Evolutionary conservation across 306 rosid genomes (phyloP).

Genomic region (Dryas octopetala): DNA sequence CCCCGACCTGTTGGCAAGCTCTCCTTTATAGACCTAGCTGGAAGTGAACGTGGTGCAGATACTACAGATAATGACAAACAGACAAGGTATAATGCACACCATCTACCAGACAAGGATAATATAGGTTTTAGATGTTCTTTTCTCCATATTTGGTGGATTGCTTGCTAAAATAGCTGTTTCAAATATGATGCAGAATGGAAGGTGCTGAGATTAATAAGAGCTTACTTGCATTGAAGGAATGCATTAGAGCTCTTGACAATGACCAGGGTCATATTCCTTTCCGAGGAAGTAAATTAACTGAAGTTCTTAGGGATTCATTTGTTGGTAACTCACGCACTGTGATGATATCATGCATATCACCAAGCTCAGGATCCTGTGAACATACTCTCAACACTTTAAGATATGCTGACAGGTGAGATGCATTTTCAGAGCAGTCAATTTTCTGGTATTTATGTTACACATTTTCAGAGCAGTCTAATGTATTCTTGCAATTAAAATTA

Average conservation of each 20-base stretch:
- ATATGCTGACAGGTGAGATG: constrained; percentile 91
- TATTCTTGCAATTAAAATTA: constrained; percentile 24
- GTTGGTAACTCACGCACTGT: constrained; percentile 97
- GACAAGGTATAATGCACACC: constrained; percentile 57
- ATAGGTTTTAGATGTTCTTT: background rate
- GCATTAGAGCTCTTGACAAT: constrained; percentile 97
- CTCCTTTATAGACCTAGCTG: constrained; percentile 98
- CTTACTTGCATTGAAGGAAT: constrained; percentile 97
- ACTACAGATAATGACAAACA: constrained; percentile 98
- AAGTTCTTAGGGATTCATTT: constrained; percentile 97
- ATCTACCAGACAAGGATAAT: background rate
- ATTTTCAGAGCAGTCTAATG: background rate
- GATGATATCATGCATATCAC: constrained; percentile 98
- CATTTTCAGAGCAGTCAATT: constrained; percentile 1
- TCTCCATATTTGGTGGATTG: constrained; percentile 20
- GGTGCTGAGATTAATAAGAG: constrained; percentile 99
- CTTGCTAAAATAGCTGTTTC: constrained; percentile 22
- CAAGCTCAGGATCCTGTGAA: constrained; percentile 96
- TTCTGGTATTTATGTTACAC: constrained; percentile 21
- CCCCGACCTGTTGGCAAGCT: constrained; percentile 92
- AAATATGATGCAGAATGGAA: constrained; percentile 78
- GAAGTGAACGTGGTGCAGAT: constrained; percentile 99
- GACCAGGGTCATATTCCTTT: constrained; percentile 99
- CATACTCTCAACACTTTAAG: constrained; percentile 95
- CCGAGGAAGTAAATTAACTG: constrained; percentile 97